Percentiles rank a stretch among this genome's conserved stretches.
These are phyloP conservation scores for Grosmannia serpens DNA, from an alignment of 2,329 filamentous ascomycete species.

Conservation along the genomic window DNA sequence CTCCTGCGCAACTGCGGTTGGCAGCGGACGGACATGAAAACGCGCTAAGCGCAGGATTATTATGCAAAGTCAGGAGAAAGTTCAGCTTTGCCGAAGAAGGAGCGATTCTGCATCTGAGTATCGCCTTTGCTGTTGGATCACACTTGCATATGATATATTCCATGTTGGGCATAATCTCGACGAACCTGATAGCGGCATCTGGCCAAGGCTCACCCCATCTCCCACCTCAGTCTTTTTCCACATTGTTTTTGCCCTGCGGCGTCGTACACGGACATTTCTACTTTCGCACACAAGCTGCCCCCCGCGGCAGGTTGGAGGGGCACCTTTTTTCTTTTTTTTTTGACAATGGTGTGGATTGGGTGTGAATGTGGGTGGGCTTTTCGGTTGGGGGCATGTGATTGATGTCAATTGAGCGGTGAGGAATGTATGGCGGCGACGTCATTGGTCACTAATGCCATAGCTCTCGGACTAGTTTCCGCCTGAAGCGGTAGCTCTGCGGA, in stretches of 20 bases:
- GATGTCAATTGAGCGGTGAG: conserved; percentile 4
- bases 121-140: neutral
- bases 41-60: neutral
- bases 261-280: neutral
- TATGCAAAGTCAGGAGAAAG: neutral
- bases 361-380: neutral
- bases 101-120: neutral
- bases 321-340: neutral
- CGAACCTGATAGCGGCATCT: neutral
- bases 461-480: neutral
- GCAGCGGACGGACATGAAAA: neutral
- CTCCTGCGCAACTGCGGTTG: neutral
- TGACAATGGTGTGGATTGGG: neutral
- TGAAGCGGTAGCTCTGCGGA: neutral
- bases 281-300: too few species aligned
- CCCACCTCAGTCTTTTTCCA: neutral
- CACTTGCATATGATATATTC: neutral
- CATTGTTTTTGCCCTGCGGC: neutral
- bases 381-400: conserved; percentile 1
- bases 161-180: neutral
- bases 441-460: conserved; percentile 1
- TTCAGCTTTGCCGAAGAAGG: neutral
- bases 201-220: neutral
- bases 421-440: neutral
- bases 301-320: neutral